Evolutionary conservation across 768 basidiomycete genomes (phyloP), one percentile per base, ranked within the genome.

Genomic region (Tulasnella sp.): DNA sequence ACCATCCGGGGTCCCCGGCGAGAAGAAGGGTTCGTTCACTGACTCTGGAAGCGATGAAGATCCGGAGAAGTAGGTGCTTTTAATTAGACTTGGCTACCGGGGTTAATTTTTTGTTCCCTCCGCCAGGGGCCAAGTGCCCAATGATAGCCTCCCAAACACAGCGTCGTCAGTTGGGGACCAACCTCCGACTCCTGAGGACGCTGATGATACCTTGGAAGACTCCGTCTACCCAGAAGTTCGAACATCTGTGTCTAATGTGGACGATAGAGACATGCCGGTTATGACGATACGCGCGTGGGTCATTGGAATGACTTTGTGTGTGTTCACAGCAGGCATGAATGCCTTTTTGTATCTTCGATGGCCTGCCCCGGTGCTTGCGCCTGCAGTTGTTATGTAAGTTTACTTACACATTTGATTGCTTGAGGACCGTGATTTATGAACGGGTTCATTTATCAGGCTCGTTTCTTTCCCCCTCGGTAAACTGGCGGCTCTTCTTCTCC

Each of bases 201-300:
- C 32, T 35, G 61, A 67, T 32, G 61, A 67, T 35, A 35, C 29
- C 32, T 13, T 67, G 5, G 97, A 98, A 85, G 97, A 99, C 83
- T 94, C 93, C 80, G 96, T 96, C 0, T 99, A 93, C 85, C 93
- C 95, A 0, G 97, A 99, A 86, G 97, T 99, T 7, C 89, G 97
- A 39, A 95, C 94, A 0, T 94, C 93, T 13, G 97, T 99, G n/a
- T 97, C 96, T 40, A 99, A 99, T 82, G 92, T 96, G 80, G 98
- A 99, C 83, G 98, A 99, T 84, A 92, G 94, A n/a, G 95, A 98
- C 80, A 98, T 99, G 96, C 97, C 98, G 0, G 91, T 91, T 32
- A 87, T 97, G 84, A 99, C 98, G 0, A 98, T 29, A 96, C 97
- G 1, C 97, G 98, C 5, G 82, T 98, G 44, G 94, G 93, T 82